Evolutionary conservation across 495 filamentous ascomycete species (phyloP).

Genomic region (Podospora anserina): DNA sequence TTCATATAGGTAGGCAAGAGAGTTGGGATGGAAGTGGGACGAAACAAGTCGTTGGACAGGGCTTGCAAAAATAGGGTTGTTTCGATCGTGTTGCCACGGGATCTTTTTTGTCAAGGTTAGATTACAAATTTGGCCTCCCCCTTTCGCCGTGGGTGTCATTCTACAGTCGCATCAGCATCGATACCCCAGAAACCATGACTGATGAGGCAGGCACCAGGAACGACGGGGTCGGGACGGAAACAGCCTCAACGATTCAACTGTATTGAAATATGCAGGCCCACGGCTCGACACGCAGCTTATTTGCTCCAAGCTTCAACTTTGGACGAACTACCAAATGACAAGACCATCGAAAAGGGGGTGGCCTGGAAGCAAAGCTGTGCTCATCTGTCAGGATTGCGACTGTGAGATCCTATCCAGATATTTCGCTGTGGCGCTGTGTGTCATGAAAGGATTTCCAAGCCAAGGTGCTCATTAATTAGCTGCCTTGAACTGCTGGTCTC

Average conservation of each 20-base stretch:
- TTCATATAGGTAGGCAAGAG: background rate
- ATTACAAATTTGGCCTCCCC: background rate
- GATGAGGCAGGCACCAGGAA: background rate
- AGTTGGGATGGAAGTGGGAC: slow-evolving; percentile 1
- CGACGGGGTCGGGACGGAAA: background rate
- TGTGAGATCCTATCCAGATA: background rate
- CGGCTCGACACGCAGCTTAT: slow-evolving; percentile 1
- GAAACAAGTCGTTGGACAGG: slow-evolving; percentile 11
- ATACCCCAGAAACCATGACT: slow-evolving; percentile 7
- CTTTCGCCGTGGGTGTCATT: background rate
- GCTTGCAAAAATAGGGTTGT: slow-evolving; percentile 9
- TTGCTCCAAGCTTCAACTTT: background rate
- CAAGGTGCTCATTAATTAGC: background rate
- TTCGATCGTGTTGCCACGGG: slow-evolving; percentile 19
- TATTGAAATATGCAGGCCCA: slow-evolving; percentile 9
- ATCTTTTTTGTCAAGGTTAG: slow-evolving; percentile 1
- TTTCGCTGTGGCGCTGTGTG: background rate
- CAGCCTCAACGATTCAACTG: background rate
- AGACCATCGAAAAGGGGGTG: background rate
- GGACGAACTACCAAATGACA: background rate
- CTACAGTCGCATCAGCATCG: background rate
- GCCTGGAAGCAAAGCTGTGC: background rate
- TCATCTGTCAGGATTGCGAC: background rate
- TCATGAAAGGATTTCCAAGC: background rate
- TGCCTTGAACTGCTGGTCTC: background rate